These are phyloP conservation scores for Candida sanyaensis DNA, from an alignment of 1,139 yeast genomes.

Conservation along the genomic window DNA sequence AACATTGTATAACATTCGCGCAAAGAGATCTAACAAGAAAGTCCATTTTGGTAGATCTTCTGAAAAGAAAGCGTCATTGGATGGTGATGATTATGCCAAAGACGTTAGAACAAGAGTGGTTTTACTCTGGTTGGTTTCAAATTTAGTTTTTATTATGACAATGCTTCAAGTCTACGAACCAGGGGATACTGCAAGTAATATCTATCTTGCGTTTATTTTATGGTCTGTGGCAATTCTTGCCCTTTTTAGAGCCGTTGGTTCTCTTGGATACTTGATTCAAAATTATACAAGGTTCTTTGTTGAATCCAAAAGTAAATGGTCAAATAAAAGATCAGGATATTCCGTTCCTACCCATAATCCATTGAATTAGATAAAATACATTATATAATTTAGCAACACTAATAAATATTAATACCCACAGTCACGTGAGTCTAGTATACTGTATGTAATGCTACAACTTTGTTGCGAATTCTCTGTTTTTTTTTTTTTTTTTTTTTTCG, in stretches of 20 bases:
- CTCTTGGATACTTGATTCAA: conserved; percentile 61
- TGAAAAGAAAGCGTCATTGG: conserved; percentile 31
- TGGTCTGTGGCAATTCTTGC: conserved; percentile 92
- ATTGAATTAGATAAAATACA: conserved; percentile 24
- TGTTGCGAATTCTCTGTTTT: not conserved
- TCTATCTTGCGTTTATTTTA: conserved; percentile 77
- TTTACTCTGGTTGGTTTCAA: conserved; percentile 84
- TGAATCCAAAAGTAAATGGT: conserved; percentile 45
- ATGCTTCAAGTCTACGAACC: conserved; percentile 80
- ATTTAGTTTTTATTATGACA: conserved; percentile 78
- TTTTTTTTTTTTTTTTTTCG: not conserved
- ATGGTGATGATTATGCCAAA: conserved; percentile 88
- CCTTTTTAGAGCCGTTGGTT: conserved; percentile 76
- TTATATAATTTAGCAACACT: not conserved
- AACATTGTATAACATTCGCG: conserved; percentile 70
- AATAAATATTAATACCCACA: not conserved
- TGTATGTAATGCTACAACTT: no score
- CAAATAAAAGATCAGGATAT: conserved; percentile 40
- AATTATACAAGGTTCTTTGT: conserved; percentile 41
- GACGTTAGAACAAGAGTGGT: conserved; percentile 94
- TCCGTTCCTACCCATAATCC: conserved; percentile 36
- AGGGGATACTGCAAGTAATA: conserved; percentile 57
- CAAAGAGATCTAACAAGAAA: conserved; percentile 64
- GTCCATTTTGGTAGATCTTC: conserved; percentile 50
- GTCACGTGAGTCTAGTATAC: not conserved